Conservation (phyloP, 176 grass and related monocot species). For the Dendrocalamus sinicus region DNA sequence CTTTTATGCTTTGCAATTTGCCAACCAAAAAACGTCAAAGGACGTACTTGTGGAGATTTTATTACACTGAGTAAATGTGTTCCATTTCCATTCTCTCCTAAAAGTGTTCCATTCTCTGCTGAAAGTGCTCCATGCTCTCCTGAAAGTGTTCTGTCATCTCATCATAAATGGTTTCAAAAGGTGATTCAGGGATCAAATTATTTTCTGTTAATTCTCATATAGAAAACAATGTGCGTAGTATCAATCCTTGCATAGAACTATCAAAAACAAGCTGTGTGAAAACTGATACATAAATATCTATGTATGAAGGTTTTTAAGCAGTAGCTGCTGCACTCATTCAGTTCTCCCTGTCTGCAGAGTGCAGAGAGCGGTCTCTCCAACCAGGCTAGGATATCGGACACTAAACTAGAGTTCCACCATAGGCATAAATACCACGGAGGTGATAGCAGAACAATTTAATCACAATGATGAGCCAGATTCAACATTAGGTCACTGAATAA, state of each 20-base stretch:
- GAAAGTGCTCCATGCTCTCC: slow-evolving; percentile 32
- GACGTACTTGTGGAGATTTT: slow-evolving; percentile 34
- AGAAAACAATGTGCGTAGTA: not conserved
- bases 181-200: not conserved
- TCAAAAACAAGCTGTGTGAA: not conserved
- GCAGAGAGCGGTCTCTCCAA: not conserved
- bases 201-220: not conserved
- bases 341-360: not conserved
- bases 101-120: slow-evolving; percentile 23
- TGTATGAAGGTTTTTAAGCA: not conserved
- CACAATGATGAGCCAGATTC: not conserved
- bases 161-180: slow-evolving; percentile 33
- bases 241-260: slow-evolving; percentile 14
- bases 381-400: not conserved
- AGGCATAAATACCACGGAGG: not conserved
- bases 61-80: slow-evolving; percentile 5
- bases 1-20: slow-evolving; percentile 38
- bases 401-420: not conserved
- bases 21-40: slow-evolving; percentile 45
- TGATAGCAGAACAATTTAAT: not conserved
- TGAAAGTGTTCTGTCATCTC: slow-evolving; percentile 46
- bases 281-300: not conserved
- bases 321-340: not conserved
- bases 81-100: slow-evolving; percentile 16
- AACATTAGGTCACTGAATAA: not conserved